These are phyloP conservation scores for Mimosa bimucronata DNA, from an alignment of 306 rosid genomes.

Conservation along the genomic window DNA sequence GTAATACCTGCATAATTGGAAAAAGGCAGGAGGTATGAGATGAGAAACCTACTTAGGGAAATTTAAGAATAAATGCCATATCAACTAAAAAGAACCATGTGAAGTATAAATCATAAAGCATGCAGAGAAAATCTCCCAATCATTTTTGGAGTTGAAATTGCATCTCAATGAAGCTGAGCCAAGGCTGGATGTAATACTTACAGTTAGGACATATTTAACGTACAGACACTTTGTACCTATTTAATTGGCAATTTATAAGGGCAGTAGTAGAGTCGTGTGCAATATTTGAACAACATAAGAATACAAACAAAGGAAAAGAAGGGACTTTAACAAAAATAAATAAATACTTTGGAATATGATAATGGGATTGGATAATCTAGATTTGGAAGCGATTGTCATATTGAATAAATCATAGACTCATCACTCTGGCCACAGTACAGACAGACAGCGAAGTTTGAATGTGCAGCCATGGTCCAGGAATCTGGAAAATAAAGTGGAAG, in stretches of 20 bases:
- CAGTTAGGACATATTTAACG: neutral
- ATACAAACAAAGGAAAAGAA: neutral
- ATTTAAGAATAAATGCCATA: neutral
- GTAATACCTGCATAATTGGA: slow-evolving; percentile 59
- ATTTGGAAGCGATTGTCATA: slow-evolving; percentile 16
- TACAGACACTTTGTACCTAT: neutral
- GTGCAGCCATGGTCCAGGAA: slow-evolving; percentile 4
- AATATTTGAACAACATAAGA: slow-evolving; percentile 1
- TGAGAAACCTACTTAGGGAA: slow-evolving; percentile 17
- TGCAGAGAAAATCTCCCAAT: neutral
- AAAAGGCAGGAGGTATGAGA: neutral
- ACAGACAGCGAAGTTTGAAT: neutral
- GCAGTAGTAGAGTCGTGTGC: neutral
- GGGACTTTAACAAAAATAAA: neutral
- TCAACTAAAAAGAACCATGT: slow-evolving; percentile 12
- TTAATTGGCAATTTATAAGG: neutral
- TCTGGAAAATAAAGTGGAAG: slow-evolving; percentile 15
- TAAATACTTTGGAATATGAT: slow-evolving; percentile 4
- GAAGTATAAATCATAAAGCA: slow-evolving; percentile 1
- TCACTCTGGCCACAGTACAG: slow-evolving; percentile 17
- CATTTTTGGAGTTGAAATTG: slow-evolving; percentile 16
- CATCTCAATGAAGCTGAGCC: slow-evolving; percentile 11
- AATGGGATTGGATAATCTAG: slow-evolving; percentile 16
- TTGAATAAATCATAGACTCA: neutral
- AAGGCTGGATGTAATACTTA: neutral